These are phyloP conservation scores for Hansfordia pulvinata DNA, from an alignment of 2,329 filamentous ascomycete genomes.

Conservation along the genomic window DNA sequence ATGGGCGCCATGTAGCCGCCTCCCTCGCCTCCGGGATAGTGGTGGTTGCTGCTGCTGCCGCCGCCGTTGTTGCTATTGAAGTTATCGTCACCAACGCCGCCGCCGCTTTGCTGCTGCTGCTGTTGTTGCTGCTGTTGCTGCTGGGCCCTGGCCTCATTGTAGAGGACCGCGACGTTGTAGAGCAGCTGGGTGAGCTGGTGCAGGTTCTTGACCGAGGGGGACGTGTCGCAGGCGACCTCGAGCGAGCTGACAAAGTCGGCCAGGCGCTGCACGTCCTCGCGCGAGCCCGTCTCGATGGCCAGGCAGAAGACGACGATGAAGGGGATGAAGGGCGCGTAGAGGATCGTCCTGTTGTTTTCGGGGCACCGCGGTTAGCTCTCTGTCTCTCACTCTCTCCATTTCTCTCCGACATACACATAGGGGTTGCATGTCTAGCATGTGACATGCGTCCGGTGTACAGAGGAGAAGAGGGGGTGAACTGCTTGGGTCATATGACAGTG, in stretches of 20 bases:
- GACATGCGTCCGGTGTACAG: too few relatives aligned
- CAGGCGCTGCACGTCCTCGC: constrained; percentile 29
- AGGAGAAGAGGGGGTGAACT: too few relatives aligned
- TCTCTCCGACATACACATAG: too few relatives aligned
- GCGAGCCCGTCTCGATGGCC: constrained; percentile 29
- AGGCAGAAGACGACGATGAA: constrained; percentile 39
- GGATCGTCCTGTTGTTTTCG: constrained; percentile 20
- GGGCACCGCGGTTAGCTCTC: neutral
- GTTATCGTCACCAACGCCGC: too few relatives aligned
- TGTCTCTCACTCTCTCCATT: constrained; percentile 1
- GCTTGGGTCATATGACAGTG: too few relatives aligned
- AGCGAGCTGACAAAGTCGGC: constrained; percentile 36
- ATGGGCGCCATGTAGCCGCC: constrained; percentile 11
- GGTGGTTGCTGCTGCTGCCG: neutral
- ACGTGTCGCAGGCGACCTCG: constrained; percentile 28
- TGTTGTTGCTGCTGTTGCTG: constrained; percentile 16
- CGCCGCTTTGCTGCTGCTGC: neutral
- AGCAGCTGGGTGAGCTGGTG: constrained; percentile 45
- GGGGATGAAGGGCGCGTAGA: constrained; percentile 37
- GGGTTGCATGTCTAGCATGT: too few relatives aligned
- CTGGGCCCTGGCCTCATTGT: constrained; percentile 37
- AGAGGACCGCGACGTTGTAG: constrained; percentile 41
- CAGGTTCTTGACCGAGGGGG: constrained; percentile 36
- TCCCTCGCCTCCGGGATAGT: too few relatives aligned
- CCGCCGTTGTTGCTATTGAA: neutral